Evolutionary conservation across 306 rosid species (phyloP).

Genomic region (Alnus rubra): DNA sequence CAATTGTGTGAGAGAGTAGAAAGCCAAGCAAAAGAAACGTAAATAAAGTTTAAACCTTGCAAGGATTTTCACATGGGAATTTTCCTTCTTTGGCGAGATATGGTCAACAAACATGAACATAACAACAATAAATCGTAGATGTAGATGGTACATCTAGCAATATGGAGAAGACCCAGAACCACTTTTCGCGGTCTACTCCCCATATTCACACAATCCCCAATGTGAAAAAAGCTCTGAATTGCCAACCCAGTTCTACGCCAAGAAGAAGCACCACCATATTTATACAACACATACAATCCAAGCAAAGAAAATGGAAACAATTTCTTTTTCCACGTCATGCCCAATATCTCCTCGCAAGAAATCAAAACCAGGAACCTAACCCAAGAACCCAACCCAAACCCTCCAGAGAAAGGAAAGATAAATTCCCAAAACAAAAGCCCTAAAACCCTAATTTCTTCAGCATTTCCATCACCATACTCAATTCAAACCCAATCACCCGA

Average conservation of each 20-base stretch:
- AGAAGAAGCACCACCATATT: background rate
- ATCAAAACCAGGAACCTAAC: constrained; percentile 5
- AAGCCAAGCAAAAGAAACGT: background rate
- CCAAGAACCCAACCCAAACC: background rate
- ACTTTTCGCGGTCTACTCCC: background rate
- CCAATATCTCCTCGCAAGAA: constrained; percentile 1
- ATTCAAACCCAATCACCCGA: background rate
- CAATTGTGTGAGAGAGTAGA: background rate
- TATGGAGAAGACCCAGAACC: background rate
- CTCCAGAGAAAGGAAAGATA: background rate
- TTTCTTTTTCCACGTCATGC: constrained; percentile 11
- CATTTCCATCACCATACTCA: constrained; percentile 9
- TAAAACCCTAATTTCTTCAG: constrained; percentile 23
- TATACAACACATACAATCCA: background rate
- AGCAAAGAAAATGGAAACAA: background rate
- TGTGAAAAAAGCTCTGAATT: background rate
- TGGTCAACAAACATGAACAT: background rate
- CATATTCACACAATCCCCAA: background rate
- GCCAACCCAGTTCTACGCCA: constrained; percentile 3
- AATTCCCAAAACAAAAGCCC: background rate
- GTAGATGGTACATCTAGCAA: background rate
- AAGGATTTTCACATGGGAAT: background rate
- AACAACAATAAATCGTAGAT: background rate
- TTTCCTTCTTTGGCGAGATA: background rate
- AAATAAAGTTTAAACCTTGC: background rate